A percentile compares a stretch with the other conserved stretches of the same genome.
Evolutionary conservation across 345 rosid genomes (phyloP).

Genomic region (Rhizophora apiculata): DNA sequence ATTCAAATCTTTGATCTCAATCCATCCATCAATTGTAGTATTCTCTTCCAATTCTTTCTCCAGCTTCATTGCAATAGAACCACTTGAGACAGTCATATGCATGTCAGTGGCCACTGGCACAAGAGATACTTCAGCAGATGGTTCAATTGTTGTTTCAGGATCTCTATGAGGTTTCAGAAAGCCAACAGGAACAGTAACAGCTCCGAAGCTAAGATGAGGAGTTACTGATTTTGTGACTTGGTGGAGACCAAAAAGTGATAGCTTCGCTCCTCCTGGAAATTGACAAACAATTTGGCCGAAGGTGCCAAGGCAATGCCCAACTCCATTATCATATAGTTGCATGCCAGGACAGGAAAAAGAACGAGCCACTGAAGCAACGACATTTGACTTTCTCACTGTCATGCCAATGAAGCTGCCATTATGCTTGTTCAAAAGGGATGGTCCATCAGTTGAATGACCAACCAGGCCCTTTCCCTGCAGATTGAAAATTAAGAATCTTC

Average conservation of each 20-base stretch:
- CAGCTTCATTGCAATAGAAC: slow-evolving; percentile 57
- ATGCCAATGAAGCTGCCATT: slow-evolving; percentile 63
- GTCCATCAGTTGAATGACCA: slow-evolving; percentile 54
- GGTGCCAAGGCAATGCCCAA: slow-evolving; percentile 47
- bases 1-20: slow-evolving; percentile 56
- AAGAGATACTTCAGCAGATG: slow-evolving; percentile 11
- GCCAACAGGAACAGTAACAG: slow-evolving; percentile 51
- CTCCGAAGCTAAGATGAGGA: slow-evolving; percentile 34
- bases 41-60: slow-evolving; percentile 60
- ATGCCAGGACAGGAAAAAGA: slow-evolving; percentile 46
- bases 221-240: slow-evolving; percentile 34
- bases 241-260: slow-evolving; percentile 62
- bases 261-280: slow-evolving; percentile 48
- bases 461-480: slow-evolving; percentile 61
- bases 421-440: slow-evolving; percentile 59
- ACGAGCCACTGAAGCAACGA: slow-evolving; percentile 59
- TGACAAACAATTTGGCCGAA: slow-evolving; percentile 68
- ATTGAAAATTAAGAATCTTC: slow-evolving; percentile 5
- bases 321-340: slow-evolving; percentile 26
- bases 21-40: slow-evolving; percentile 66
- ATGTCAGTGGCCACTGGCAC: slow-evolving; percentile 19
- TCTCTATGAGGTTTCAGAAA: slow-evolving; percentile 28
- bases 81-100: slow-evolving; percentile 22
- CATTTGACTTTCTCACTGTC: slow-evolving; percentile 54
- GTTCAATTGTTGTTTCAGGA: slow-evolving; percentile 23